These are phyloP conservation scores for Asclepias syriaca DNA, from an alignment of 257 asterid species.

Conservation along the genomic window DNA sequence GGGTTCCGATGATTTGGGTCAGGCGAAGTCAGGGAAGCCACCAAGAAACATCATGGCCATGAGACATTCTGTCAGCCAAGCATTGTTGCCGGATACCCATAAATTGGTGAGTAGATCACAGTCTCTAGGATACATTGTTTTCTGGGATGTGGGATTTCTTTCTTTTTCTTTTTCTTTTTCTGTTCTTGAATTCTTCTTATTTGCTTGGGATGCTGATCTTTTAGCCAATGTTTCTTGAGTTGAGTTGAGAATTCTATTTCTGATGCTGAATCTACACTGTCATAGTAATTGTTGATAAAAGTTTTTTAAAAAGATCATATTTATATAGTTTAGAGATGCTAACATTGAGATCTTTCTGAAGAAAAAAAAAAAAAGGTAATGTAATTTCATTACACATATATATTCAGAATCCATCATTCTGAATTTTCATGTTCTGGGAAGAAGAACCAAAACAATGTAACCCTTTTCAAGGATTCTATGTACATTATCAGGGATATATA, in stretches of 20 bases:
- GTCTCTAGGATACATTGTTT: not conserved
- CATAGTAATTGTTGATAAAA: not conserved
- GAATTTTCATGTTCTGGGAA: not conserved
- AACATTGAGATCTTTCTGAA: constrained; percentile 4
- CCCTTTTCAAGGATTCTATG: not conserved
- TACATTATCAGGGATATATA: no score
- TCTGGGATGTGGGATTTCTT: not conserved
- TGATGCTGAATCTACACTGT: not conserved
- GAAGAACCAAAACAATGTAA: not conserved
- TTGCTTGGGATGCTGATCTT: not conserved
- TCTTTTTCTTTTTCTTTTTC: not conserved
- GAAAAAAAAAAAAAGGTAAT: not conserved
- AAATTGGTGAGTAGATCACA: constrained; percentile 44
- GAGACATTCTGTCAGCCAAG: constrained; percentile 87
- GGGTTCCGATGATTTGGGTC: constrained; percentile 34
- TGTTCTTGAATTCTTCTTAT: not conserved
- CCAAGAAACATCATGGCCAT: constrained; percentile 49
- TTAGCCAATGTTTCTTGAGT: not conserved
- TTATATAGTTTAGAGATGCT: not conserved
- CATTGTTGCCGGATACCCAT: constrained; percentile 50
- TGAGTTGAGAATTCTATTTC: not conserved
- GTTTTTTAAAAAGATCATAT: not conserved
- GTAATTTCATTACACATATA: no score
- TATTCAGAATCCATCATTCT: not conserved
- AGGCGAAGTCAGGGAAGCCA: constrained; percentile 59